A percentile compares a stretch with the other conserved stretches of the same genome.
These are phyloP conservation scores for Pisolithus marmoratus DNA, from an alignment of 768 basidiomycete species.

Conservation along the genomic window DNA sequence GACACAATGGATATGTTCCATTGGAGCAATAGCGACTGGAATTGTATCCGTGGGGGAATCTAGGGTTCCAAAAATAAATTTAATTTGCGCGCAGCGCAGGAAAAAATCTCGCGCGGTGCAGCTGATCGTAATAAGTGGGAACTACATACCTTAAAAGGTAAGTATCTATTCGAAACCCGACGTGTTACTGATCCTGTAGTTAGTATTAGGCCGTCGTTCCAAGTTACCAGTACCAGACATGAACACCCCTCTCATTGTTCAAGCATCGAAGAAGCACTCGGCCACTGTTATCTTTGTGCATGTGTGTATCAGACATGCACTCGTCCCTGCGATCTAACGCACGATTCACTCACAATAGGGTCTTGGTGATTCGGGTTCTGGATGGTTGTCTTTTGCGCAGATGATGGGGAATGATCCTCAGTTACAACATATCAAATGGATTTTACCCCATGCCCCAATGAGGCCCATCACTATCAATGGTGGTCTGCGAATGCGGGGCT, in stretches of 20 bases:
- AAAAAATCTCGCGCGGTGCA: no score
- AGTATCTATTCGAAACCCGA: no score
- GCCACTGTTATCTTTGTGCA: constrained; percentile 7
- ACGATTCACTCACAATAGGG: constrained; percentile 30
- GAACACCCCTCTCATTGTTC: background rate
- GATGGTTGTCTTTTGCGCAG: constrained; percentile 5
- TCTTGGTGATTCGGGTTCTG: constrained; percentile 11
- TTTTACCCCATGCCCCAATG: constrained; percentile 45
- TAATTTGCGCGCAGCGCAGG: no score
- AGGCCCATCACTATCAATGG: constrained; percentile 12
- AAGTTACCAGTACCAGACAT: background rate
- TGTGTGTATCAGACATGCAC: constrained; percentile 9
- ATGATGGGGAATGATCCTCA: constrained; percentile 49
- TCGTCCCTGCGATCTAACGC: constrained; percentile 6
- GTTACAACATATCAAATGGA: constrained; percentile 38
- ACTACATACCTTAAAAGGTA: no score
- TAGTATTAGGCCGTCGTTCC: no score
- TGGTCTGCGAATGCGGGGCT: background rate
- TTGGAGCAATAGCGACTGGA: no score
- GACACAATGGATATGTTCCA: no score
- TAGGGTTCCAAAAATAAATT: no score
- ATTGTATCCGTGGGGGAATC: no score
- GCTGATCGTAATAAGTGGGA: no score
- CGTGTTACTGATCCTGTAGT: no score
- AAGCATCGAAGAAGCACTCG: background rate